A percentile compares a stretch with the other conserved stretches of the same genome.
Evolutionary conservation across 768 basidiomycete species (phyloP).

Genomic region (Termitomyces heimii): DNA sequence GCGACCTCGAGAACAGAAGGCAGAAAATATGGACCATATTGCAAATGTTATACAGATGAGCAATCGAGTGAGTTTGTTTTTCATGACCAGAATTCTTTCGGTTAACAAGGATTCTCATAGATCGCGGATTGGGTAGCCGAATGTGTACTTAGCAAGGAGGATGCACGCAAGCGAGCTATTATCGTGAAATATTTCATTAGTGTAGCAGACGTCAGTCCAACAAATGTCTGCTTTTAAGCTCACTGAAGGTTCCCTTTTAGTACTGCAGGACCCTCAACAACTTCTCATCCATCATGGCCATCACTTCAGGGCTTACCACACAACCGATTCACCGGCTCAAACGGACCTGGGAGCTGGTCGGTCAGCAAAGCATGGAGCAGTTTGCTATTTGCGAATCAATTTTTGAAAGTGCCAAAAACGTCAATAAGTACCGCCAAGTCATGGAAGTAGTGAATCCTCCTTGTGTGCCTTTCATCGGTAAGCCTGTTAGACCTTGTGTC

Average conservation of each 20-base stretch:
- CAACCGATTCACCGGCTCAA: conserved; percentile 90
- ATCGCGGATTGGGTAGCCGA: conserved; percentile 93
- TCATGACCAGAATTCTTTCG: not conserved
- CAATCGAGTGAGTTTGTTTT: conserved; percentile 55
- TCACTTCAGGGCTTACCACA: conserved; percentile 90
- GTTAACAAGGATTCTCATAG: conserved; percentile 30
- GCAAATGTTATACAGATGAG: conserved; percentile 82
- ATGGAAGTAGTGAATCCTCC: conserved; percentile 83
- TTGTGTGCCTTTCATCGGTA: conserved; percentile 96
- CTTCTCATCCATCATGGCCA: conserved; percentile 95
- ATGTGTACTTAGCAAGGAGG: conserved; percentile 69
- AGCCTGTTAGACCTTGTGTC: conserved; percentile 11
- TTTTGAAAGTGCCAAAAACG: conserved; percentile 90
- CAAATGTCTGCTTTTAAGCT: not conserved
- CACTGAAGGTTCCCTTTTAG: conserved; percentile 31
- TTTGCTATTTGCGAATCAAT: conserved; percentile 78
- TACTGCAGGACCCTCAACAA: conserved; percentile 86
- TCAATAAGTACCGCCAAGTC: conserved; percentile 82
- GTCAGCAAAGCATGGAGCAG: conserved; percentile 65
- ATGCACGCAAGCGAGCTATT: conserved; percentile 74
- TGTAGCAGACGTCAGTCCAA: conserved; percentile 78
- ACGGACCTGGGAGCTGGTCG: conserved; percentile 90
- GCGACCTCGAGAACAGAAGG: conserved; percentile 71
- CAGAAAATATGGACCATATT: conserved; percentile 76
- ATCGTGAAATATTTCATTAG: conserved; percentile 87